Base-by-base conservation (phyloP, 768 basidiomycete species). In the Suillus fuscotomentosus region DNA sequence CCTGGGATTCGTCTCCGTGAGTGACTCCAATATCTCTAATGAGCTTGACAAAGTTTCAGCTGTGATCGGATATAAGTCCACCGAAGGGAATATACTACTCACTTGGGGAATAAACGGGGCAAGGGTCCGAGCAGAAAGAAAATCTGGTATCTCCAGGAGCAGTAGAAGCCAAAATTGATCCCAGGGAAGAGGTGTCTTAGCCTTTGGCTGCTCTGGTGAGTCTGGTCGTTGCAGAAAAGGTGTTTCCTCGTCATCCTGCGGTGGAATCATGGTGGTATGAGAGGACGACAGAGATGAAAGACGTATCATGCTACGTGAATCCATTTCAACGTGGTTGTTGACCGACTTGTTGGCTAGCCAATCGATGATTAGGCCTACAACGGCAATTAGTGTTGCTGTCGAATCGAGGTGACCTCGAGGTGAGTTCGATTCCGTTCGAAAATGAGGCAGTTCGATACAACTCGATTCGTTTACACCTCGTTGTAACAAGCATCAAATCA, bases 131-230 rank as follows among this genome's bases (percentile, higher is more conserved):
- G 83, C 84, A 7, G 90, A 88, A 62, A 93, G 72, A 5, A 90
- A 89, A 72, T 93, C 91, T 61, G 89, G 84, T 41, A 92, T 78
- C 72, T 91, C 89, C 45, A 92, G 78, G 67, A 91, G 78, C 66
- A 93, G 72, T 3, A 92, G 78, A 60, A 93, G 84, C 60, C 80
- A 80, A 65, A 92, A 82, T 78, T 92, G 91, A 63, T 80, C 79
- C 84, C 83, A 85, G 38, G 91, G 91, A 38, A 92, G 73, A 59
- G 88, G 88, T 0, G 88, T 85, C 41, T 73, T 75, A 45, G 38
- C 9, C 68, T 48, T 75, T 64, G 54, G 13, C 62, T 74, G 67
- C 22, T 39, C 60, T 47, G 60, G 20, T 9, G 31, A 31, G 31
- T 31, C 31, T 31, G 31, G 5, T 31, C 60, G 68, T 20, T 64